These are phyloP conservation scores for Coffea eugenioides DNA, from an alignment of 257 asterid species.

Conservation along the genomic window DNA sequence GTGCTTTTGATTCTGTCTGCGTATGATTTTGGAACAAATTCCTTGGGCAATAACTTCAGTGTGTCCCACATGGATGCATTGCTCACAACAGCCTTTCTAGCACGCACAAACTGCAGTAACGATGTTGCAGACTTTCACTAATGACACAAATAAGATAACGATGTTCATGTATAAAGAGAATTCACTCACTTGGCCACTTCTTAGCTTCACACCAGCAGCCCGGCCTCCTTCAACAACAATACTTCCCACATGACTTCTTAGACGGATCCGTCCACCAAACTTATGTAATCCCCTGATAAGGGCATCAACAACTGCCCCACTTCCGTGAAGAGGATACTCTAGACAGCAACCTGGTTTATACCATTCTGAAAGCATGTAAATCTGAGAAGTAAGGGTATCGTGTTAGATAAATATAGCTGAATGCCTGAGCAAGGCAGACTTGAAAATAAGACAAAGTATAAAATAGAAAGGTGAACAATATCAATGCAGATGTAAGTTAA, in stretches of 20 bases:
- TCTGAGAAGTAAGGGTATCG: constrained; percentile 36
- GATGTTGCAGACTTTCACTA: constrained; percentile 1
- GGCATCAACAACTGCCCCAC: constrained; percentile 85
- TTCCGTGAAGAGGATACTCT: constrained; percentile 90
- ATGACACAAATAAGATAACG: neutral
- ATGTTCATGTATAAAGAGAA: neutral
- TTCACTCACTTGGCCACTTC: constrained; percentile 81
- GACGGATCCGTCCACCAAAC: constrained; percentile 83
- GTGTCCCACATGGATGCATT: constrained; percentile 99
- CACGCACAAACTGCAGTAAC: constrained; percentile 67
- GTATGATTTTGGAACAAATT: constrained; percentile 61
- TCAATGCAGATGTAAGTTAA: neutral
- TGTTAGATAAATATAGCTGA: neutral
- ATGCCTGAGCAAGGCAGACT: neutral
- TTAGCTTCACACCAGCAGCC: constrained; percentile 84
- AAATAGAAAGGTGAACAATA: too few relatives aligned
- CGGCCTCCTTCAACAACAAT: constrained; percentile 83
- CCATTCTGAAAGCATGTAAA: constrained; percentile 97
- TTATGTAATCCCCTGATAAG: constrained; percentile 82
- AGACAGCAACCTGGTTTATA: constrained; percentile 84
- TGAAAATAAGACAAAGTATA: neutral
- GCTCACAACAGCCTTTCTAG: constrained; percentile 88
- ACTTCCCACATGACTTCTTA: constrained; percentile 75
- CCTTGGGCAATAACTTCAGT: constrained; percentile 62
- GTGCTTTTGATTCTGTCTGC: constrained; percentile 57